These are phyloP conservation scores for Mentha longifolia DNA, from an alignment of 257 asterid species.

Conservation along the genomic window DNA sequence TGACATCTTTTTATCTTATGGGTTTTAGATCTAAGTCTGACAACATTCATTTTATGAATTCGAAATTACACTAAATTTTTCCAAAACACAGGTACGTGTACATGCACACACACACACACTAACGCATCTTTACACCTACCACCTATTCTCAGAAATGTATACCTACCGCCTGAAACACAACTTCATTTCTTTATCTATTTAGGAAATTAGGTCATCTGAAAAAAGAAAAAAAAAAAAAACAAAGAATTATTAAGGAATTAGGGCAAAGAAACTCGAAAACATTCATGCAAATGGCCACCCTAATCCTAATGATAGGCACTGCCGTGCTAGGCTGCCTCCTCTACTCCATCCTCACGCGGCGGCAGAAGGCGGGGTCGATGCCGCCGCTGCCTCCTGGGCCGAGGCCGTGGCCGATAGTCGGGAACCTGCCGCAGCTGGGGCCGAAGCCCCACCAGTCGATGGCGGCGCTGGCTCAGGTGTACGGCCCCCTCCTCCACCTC, in stretches of 20 bases:
- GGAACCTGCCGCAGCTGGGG: conserved; percentile 80
- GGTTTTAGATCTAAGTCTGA: too few relatives aligned
- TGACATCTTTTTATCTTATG: too few relatives aligned
- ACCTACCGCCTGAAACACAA: too few relatives aligned
- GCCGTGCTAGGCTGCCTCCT: conserved; percentile 25
- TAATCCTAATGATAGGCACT: conserved; percentile 25
- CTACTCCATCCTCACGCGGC: conserved; percentile 28
- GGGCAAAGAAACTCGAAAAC: too few relatives aligned
- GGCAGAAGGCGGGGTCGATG: conserved; percentile 1
- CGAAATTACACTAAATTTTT: too few relatives aligned
- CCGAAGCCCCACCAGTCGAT: conserved; percentile 77
- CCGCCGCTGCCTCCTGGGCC: conserved; percentile 75
- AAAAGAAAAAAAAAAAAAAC: not conserved
- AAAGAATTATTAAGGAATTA: too few relatives aligned
- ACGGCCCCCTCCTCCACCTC: conserved; percentile 86
- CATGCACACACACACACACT: too few relatives aligned
- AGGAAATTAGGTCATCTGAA: not conserved
- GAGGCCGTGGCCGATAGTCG: conserved; percentile 87
- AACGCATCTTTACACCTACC: too few relatives aligned
- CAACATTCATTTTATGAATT: too few relatives aligned
- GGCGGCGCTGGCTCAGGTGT: conserved; percentile 66
- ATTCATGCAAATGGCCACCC: conserved; percentile 20
- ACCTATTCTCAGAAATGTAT: too few relatives aligned
- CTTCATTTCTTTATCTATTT: too few relatives aligned
- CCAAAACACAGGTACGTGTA: too few relatives aligned